These are phyloP conservation scores for Cutaneotrichosporon spelunceum DNA, from an alignment of 1,284 basidiomycete species.

Conservation along the genomic window DNA sequence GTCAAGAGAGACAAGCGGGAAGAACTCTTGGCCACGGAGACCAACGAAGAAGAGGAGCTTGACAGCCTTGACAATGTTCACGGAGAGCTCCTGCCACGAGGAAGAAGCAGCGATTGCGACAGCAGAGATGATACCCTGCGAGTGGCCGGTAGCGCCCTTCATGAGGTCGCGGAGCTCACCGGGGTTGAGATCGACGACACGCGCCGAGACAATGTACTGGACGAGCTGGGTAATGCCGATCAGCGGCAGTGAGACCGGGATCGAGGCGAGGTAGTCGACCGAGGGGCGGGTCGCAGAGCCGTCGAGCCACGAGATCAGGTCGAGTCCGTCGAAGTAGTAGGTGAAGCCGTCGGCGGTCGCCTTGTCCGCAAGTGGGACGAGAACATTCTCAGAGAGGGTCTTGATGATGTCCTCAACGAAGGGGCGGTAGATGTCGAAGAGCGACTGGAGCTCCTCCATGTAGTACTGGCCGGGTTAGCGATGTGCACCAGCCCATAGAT, in stretches of 20 bases:
- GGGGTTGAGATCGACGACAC: conserved; percentile 69
- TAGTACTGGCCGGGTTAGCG: conserved; percentile 61
- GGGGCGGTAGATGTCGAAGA: conserved; percentile 86
- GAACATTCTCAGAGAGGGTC: conserved; percentile 63
- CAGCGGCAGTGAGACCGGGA: conserved; percentile 91
- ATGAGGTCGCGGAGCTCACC: conserved; percentile 71
- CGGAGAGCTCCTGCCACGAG: conserved; percentile 67
- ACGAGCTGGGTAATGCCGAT: conserved; percentile 94
- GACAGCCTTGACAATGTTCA: conserved; percentile 77
- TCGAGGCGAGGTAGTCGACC: conserved; percentile 82
- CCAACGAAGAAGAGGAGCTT: conserved; percentile 92
- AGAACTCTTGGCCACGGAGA: conserved; percentile 86
- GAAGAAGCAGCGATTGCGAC: conserved; percentile 78
- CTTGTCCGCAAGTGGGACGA: conserved; percentile 65
- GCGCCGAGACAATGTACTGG: conserved; percentile 82
- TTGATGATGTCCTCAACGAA: conserved; percentile 72
- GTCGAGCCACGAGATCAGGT: conserved; percentile 80
- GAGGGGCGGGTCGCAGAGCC: conserved; percentile 69
- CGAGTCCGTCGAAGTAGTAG: conserved; percentile 77
- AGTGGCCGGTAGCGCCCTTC: conserved; percentile 89
- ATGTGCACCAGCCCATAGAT: neutral
- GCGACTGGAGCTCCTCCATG: conserved; percentile 87
- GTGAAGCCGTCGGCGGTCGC: conserved; percentile 60
- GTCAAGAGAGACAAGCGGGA: conserved; percentile 89
- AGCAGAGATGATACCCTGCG: conserved; percentile 92